Evolutionary conservation across 192 early-diverging fungal species (phyloP).

Genomic region (Coemansia guatemalensis): DNA sequence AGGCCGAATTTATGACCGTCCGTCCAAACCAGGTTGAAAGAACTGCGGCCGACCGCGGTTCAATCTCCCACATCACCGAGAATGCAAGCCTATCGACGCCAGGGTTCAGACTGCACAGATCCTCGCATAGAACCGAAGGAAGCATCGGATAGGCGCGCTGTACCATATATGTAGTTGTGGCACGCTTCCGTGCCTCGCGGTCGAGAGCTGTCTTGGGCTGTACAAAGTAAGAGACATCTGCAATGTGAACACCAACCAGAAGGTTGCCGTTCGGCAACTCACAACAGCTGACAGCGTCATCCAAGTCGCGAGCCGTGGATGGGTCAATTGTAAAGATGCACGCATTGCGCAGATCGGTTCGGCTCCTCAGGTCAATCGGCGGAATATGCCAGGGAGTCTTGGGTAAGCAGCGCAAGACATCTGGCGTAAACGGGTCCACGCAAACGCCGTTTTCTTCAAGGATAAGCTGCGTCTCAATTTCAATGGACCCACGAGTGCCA

Average conservation of each 20-base stretch:
- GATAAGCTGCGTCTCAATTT: slow-evolving; percentile 76
- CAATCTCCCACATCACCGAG: slow-evolving; percentile 63
- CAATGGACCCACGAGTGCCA: slow-evolving; percentile 75
- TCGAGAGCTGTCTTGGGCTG: slow-evolving; percentile 77
- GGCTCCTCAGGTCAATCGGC: slow-evolving; percentile 59
- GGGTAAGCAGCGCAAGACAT: slow-evolving; percentile 76
- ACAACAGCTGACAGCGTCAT: slow-evolving; percentile 53
- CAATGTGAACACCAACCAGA: slow-evolving; percentile 79
- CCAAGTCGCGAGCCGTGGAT: slow-evolving; percentile 47
- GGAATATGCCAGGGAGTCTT: slow-evolving; percentile 76
- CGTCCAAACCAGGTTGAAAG: slow-evolving; percentile 83
- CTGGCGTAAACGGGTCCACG: slow-evolving; percentile 68
- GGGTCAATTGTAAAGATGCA: slow-evolving; percentile 92
- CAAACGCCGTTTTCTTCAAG: slow-evolving; percentile 81
- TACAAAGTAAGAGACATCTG: slow-evolving; percentile 96
- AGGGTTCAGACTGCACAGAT: slow-evolving; percentile 80
- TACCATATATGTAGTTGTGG: slow-evolving; percentile 94
- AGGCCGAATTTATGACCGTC: slow-evolving; percentile 85
- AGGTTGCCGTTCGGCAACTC: slow-evolving; percentile 41
- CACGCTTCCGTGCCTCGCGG: slow-evolving; percentile 75
- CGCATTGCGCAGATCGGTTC: slow-evolving; percentile 71
- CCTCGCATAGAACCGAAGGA: slow-evolving; percentile 78
- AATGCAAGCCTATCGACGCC: slow-evolving; percentile 92
- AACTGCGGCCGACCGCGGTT: slow-evolving; percentile 61
- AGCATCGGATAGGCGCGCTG: slow-evolving; percentile 94